Conservation (phyloP, 306 rosid species). For the Fagus sylvatica region DNA sequence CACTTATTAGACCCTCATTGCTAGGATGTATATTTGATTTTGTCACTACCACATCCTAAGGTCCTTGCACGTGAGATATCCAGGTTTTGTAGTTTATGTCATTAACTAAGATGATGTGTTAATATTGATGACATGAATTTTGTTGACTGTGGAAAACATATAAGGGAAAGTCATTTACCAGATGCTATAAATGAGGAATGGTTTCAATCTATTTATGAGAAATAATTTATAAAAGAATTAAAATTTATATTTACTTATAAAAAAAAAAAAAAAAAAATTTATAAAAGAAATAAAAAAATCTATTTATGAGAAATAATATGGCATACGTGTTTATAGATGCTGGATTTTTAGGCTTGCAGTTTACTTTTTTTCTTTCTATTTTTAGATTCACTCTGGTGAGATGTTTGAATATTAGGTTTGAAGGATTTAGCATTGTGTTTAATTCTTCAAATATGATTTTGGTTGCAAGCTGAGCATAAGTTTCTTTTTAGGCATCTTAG, state of each 20-base stretch:
- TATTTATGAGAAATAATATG: background rate
- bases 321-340: background rate
- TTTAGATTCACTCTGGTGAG: background rate
- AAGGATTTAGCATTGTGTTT: background rate
- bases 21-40: background rate
- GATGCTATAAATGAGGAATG: background rate
- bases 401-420: background rate
- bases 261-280: too few relatives aligned
- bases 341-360: background rate
- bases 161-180: background rate
- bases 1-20: background rate
- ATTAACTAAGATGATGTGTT: background rate
- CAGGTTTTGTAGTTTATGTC: background rate
- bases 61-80: slow-evolving; percentile 1
- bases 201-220: background rate
- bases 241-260: too few relatives aligned
- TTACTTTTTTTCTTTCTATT: background rate
- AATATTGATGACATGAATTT: background rate
- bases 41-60: slow-evolving; percentile 17
- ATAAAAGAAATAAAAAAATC: background rate
- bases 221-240: background rate
- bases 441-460: background rate
- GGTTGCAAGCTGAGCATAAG: background rate
- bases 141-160: background rate
- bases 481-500: slow-evolving; percentile 4